These are phyloP conservation scores for Apiospora malaysiana DNA, from an alignment of 2,329 filamentous ascomycete species.

Conservation along the genomic window DNA sequence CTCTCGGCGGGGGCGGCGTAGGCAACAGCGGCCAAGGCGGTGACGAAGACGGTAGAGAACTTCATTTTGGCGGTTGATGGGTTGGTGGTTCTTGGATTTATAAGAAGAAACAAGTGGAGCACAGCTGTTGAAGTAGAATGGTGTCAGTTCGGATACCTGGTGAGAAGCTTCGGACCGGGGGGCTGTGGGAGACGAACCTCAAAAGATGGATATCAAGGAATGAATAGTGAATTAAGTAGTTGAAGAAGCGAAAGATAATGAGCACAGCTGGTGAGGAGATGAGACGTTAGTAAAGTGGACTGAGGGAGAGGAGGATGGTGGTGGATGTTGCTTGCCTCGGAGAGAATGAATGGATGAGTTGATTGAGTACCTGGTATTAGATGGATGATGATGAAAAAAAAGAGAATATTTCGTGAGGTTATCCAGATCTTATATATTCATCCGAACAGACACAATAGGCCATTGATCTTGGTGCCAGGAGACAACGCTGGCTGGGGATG, in stretches of 20 bases:
- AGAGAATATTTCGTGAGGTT: constrained; percentile 31
- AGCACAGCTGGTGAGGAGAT: constrained; percentile 50
- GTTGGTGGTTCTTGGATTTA: constrained; percentile 31
- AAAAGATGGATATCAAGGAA: constrained; percentile 45
- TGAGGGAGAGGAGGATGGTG: constrained; percentile 20
- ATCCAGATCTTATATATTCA: constrained; percentile 46
- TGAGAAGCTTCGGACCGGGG: background rate
- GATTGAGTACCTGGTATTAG: constrained; percentile 38
- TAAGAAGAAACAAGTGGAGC: constrained; percentile 41
- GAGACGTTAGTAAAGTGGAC: constrained; percentile 30
- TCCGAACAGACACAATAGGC: constrained; percentile 25
- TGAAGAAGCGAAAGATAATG: constrained; percentile 36
- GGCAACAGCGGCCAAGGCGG: constrained; percentile 51
- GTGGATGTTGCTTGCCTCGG: constrained; percentile 46
- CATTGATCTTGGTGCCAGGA: constrained; percentile 31
- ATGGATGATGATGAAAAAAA: constrained; percentile 40
- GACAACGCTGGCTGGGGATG: constrained; percentile 35
- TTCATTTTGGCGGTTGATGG: constrained; percentile 51
- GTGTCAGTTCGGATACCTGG: constrained; percentile 29
- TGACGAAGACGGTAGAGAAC: constrained; percentile 51
- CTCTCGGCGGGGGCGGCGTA: constrained; percentile 47
- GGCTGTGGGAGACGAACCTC: constrained; percentile 46
- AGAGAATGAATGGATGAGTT: constrained; percentile 48
- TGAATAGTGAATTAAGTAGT: constrained; percentile 37
- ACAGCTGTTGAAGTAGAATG: constrained; percentile 45